Evolutionary conservation across 768 basidiomycete species (phyloP).

Genomic region (Trichaptum fuscoviolaceum): DNA sequence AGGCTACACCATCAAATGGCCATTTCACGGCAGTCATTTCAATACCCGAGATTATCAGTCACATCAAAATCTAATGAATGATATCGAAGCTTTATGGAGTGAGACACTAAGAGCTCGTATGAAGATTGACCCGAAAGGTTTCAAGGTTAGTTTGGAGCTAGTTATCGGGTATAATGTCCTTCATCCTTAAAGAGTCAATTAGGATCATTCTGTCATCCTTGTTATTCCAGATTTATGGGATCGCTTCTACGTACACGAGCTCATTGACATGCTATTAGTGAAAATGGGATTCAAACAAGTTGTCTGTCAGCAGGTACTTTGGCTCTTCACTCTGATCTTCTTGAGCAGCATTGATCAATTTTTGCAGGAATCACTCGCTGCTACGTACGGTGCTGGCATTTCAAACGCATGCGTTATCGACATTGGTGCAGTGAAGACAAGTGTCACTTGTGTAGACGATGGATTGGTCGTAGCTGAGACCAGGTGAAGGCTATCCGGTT

Average conservation of each 20-base stretch:
- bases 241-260: slow-evolving; percentile 72
- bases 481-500: slow-evolving; percentile 42
- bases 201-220: slow-evolving; percentile 86
- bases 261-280: slow-evolving; percentile 65
- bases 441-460: slow-evolving; percentile 91
- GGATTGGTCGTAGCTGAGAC: slow-evolving; percentile 85
- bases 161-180: slow-evolving; percentile 4
- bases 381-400: slow-evolving; percentile 93
- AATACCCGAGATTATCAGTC: slow-evolving; percentile 77
- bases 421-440: slow-evolving; percentile 80
- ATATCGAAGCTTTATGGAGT: slow-evolving; percentile 67
- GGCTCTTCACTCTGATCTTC: neutral
- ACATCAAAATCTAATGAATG: slow-evolving; percentile 63
- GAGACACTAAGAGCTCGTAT: slow-evolving; percentile 57
- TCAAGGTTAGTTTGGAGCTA: slow-evolving; percentile 44
- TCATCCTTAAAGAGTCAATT: slow-evolving; percentile 8
- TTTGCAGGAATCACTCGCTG: slow-evolving; percentile 82
- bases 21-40: slow-evolving; percentile 76
- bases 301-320: slow-evolving; percentile 79
- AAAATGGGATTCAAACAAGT: slow-evolving; percentile 91
- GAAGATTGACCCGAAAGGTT: slow-evolving; percentile 45
- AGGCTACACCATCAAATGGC: slow-evolving; percentile 76
- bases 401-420: slow-evolving; percentile 95
- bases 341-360: slow-evolving; percentile 1
- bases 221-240: slow-evolving; percentile 93